Evolutionary conservation across 2,329 filamentous ascomycete genomes (phyloP).

Genomic region (Mycosphaerella arachidis): DNA sequence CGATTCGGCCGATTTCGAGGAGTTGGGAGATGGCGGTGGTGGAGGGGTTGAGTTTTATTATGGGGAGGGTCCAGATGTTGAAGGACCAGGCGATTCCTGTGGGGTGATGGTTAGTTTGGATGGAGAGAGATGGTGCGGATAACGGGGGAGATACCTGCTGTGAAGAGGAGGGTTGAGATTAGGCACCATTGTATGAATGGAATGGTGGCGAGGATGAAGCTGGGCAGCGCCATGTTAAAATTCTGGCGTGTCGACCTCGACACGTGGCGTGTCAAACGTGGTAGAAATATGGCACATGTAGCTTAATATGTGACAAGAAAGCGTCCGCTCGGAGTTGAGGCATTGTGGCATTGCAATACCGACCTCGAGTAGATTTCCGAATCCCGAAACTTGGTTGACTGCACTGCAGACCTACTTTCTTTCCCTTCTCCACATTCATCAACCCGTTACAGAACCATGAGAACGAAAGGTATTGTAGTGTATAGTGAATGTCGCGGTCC

Average conservation of each 20-base stretch:
- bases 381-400: background rate
- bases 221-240: background rate
- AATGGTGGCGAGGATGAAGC: background rate
- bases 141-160: background rate
- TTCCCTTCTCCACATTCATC: background rate
- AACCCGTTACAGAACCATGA: too few relatives aligned
- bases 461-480: too few relatives aligned
- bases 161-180: background rate
- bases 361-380: background rate
- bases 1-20: background rate
- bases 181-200: background rate
- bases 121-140: background rate
- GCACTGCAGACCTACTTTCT: background rate
- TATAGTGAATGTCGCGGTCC: too few relatives aligned
- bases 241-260: too few relatives aligned
- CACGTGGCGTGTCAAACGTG: too few relatives aligned
- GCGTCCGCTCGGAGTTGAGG: background rate
- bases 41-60: conserved; percentile 4
- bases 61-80: conserved; percentile 1
- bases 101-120: background rate
- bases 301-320: background rate
- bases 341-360: background rate
- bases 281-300: too few relatives aligned
- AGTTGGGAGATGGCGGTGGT: background rate
- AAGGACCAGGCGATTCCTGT: conserved; percentile 3